A percentile compares a stretch with the other conserved stretches of the same genome.
These are phyloP conservation scores for Rhodotorula taiwanensis DNA, from an alignment of 768 basidiomycete species.

Conservation along the genomic window DNA sequence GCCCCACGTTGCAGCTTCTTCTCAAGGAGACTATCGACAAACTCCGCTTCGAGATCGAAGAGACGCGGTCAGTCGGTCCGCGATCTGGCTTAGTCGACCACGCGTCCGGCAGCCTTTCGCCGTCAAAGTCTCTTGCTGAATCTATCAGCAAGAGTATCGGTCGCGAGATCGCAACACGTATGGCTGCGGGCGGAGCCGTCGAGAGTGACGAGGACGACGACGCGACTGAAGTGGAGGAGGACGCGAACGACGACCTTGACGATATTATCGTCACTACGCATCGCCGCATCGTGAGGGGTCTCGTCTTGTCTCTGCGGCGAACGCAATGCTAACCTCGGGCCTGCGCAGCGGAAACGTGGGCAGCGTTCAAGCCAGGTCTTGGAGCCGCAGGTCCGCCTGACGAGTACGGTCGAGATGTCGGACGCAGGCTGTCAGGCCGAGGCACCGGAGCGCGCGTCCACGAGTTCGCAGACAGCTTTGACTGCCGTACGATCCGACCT, in stretches of 20 bases:
- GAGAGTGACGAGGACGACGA: slow-evolving; percentile 2
- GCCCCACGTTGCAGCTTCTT: slow-evolving; percentile 42
- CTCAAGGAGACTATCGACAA: slow-evolving; percentile 95
- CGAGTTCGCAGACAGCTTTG: slow-evolving; percentile 26
- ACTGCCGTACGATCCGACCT: slow-evolving; percentile 20
- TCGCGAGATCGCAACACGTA: slow-evolving; percentile 19
- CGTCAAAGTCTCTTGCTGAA: slow-evolving; percentile 12
- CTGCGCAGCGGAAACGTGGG: slow-evolving; percentile 29
- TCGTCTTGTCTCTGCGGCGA: neutral
- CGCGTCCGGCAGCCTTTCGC: neutral
- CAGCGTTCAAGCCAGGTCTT: neutral
- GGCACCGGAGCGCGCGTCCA: neutral
- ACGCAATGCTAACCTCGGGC: neutral
- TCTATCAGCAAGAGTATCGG: slow-evolving; percentile 29
- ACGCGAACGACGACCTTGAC: slow-evolving; percentile 22
- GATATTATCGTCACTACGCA: slow-evolving; percentile 34
- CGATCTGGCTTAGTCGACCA: slow-evolving; percentile 21
- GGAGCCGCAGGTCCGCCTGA: slow-evolving; percentile 8
- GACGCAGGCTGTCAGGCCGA: slow-evolving; percentile 26
- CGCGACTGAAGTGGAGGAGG: slow-evolving; percentile 2
- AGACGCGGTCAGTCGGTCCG: slow-evolving; percentile 54
- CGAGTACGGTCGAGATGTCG: slow-evolving; percentile 17
- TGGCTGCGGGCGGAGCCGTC: slow-evolving; percentile 2
- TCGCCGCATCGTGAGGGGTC: slow-evolving; percentile 21
- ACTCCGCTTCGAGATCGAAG: slow-evolving; percentile 88